Conservation (phyloP, 768 basidiomycete genomes). For the Lactarius deliciosus region DNA sequence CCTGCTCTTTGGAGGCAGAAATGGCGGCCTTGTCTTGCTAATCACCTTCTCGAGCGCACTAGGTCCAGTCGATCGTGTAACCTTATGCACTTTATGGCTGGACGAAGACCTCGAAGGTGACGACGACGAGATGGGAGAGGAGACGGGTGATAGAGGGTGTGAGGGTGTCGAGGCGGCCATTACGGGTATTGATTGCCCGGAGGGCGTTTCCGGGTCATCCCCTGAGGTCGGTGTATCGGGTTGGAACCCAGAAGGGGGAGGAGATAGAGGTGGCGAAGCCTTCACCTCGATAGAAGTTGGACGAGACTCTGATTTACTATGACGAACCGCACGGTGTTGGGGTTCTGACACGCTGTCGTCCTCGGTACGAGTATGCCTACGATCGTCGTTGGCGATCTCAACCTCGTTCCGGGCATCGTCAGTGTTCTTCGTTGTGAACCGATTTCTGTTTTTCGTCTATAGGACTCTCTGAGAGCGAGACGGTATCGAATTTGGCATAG, state of each 20-base stretch:
- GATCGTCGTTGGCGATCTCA: not conserved
- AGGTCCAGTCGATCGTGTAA: slow-evolving; percentile 59
- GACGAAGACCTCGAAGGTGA: slow-evolving; percentile 31
- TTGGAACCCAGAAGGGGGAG: slow-evolving; percentile 14
- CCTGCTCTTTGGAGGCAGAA: slow-evolving; percentile 79
- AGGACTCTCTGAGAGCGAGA: slow-evolving; percentile 19
- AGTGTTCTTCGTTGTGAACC: not conserved
- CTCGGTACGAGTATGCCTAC: not conserved
- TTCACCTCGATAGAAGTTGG: slow-evolving; percentile 10
- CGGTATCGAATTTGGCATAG: slow-evolving; percentile 18
- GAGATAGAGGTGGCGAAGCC: slow-evolving; percentile 12
- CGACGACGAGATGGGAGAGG: slow-evolving; percentile 35
- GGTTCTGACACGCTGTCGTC: not conserved
- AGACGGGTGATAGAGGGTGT: slow-evolving; percentile 36
- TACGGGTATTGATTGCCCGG: not conserved
- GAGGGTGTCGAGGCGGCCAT: slow-evolving; percentile 29
- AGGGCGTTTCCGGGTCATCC: slow-evolving; percentile 1
- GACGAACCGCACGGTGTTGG: not conserved
- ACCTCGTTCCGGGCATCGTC: slow-evolving; percentile 2
- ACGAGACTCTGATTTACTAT: slow-evolving; percentile 8
- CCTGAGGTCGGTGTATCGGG: slow-evolving; percentile 28
- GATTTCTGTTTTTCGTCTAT: slow-evolving; percentile 3
- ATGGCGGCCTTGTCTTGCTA: slow-evolving; percentile 79
- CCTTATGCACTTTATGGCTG: slow-evolving; percentile 39
- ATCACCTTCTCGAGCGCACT: slow-evolving; percentile 75